phyloP scores from a whole-genome alignment of 2,329 filamentous ascomycete genomes.

The Fusarium heterosporum region DNA sequence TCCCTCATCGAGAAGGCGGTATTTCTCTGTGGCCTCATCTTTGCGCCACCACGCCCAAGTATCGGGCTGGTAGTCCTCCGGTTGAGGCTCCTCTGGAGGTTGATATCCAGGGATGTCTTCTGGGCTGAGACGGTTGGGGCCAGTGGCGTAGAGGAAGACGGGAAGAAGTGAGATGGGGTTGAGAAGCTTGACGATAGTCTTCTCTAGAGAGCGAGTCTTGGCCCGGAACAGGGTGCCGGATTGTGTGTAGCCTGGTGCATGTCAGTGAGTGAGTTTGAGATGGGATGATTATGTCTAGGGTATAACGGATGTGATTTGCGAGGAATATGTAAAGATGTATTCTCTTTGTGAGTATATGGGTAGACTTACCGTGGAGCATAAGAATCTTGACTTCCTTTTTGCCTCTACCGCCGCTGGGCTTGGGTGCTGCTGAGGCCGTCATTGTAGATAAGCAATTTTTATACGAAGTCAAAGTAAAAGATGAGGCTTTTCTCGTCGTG shows the following conservation, averaged over 20 bases:
- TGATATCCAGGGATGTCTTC: conserved; percentile 77
- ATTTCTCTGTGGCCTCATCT: conserved; percentile 71
- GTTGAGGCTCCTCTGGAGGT: conserved; percentile 55
- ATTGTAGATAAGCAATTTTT: conserved; percentile 42
- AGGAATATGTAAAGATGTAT: background rate
- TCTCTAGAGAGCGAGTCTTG: conserved; percentile 89
- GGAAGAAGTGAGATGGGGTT: conserved; percentile 65
- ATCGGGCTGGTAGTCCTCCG: conserved; percentile 67
- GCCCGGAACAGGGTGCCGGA: conserved; percentile 85
- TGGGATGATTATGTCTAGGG: conserved; percentile 2
- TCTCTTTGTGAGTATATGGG: background rate
- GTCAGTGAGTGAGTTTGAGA: conserved; percentile 18
- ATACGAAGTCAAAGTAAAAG: conserved; percentile 14
- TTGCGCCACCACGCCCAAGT: conserved; percentile 86
- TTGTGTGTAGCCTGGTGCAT: conserved; percentile 81
- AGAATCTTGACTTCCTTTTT: conserved; percentile 73
- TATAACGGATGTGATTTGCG: background rate
- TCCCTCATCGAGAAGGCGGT: conserved; percentile 76
- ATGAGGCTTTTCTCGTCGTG: conserved; percentile 19
- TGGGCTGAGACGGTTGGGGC: conserved; percentile 70
- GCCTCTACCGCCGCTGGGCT: conserved; percentile 50
- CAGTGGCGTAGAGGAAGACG: conserved; percentile 76
- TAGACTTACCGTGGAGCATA: conserved; percentile 76
- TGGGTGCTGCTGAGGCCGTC: conserved; percentile 41
- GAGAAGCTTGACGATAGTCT: conserved; percentile 81